phyloP scores from a whole-genome alignment of 306 rosid genomes.

The Luffa acutangula region DNA sequence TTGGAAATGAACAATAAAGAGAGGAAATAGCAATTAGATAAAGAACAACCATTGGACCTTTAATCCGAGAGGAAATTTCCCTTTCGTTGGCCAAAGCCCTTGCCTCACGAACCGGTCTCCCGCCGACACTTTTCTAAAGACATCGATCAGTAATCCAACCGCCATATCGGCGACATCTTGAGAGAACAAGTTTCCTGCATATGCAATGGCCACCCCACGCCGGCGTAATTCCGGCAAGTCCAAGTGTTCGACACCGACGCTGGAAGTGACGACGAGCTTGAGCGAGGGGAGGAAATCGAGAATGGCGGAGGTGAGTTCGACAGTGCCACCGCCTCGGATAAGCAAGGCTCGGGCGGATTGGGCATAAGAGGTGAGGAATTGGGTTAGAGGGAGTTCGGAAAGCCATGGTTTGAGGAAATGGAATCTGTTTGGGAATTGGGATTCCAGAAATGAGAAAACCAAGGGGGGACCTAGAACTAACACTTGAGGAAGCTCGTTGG shows the following conservation, averaged over 20 bases:
- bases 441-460: not conserved
- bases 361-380: not conserved
- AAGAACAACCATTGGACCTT: not conserved
- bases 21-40: not conserved
- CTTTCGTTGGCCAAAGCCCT: not conserved
- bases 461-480: not conserved
- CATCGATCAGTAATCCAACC: not conserved
- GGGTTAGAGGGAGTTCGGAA: not conserved
- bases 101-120: not conserved
- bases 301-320: not conserved
- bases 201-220: not conserved
- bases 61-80: not conserved
- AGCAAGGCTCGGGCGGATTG: not conserved
- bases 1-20: not conserved
- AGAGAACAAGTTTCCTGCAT: constrained; percentile 2
- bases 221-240: not conserved
- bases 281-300: not conserved
- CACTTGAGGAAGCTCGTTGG: not conserved
- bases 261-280: not conserved
- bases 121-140: not conserved
- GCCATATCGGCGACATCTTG: constrained; percentile 5
- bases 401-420: not conserved
- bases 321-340: not conserved
- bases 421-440: constrained; percentile 5
- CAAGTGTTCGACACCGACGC: constrained; percentile 3